phyloP scores from a whole-genome alignment of 345 rosid species.

The Cardamine chenopodiifolia region DNA sequence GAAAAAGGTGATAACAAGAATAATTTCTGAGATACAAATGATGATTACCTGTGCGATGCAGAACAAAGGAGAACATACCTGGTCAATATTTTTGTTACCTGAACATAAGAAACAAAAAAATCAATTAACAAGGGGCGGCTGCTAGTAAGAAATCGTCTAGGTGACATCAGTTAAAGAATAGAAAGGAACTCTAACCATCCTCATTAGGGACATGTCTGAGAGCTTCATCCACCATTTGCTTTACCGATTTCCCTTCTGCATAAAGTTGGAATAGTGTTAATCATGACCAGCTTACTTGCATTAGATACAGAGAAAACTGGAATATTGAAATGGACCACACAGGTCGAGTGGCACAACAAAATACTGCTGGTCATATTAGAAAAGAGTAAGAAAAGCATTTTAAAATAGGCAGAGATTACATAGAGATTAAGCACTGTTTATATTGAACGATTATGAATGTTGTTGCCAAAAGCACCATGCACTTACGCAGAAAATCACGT shows the following conservation, averaged over 20 bases:
- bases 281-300: conserved; percentile 19
- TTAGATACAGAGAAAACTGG: conserved; percentile 3
- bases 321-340: conserved; percentile 23
- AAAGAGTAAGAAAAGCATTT: neutral
- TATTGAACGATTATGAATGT: conserved; percentile 7
- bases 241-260: conserved; percentile 95
- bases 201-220: conserved; percentile 81
- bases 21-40: conserved; percentile 30
- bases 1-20: conserved; percentile 35
- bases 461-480: conserved; percentile 9
- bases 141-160: conserved; percentile 21
- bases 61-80: conserved; percentile 51
- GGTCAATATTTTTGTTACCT: conserved; percentile 93
- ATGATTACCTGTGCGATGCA: conserved; percentile 10
- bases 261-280: conserved; percentile 33
- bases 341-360: conserved; percentile 11
- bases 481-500: conserved; percentile 98
- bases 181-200: conserved; percentile 59
- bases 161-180: conserved; percentile 1
- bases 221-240: conserved; percentile 97
- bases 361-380: neutral
- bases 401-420: neutral
- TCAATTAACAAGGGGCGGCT: conserved; percentile 27
- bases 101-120: conserved; percentile 48
- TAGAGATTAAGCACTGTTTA: neutral